Evolutionary conservation across 1,284 basidiomycete species (phyloP).

Genomic region (Cryptococcus hybrid): DNA sequence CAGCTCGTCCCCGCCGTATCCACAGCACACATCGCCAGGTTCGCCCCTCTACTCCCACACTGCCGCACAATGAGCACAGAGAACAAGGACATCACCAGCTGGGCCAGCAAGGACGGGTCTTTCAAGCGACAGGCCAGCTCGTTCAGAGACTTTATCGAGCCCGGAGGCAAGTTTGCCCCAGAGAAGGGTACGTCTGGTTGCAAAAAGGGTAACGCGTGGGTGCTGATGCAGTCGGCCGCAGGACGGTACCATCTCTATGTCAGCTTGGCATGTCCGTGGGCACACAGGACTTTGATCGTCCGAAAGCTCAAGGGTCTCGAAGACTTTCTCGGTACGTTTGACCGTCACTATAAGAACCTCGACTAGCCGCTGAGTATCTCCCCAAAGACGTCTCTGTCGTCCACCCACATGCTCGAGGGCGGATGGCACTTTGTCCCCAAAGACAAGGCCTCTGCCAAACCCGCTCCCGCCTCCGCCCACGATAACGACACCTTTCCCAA

Average conservation of each 20-base stretch:
- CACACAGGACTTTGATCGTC: conserved; percentile 83
- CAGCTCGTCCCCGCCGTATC: neutral
- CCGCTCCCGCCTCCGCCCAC: conserved; percentile 33
- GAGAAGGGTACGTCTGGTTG: conserved; percentile 60
- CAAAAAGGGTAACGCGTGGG: neutral
- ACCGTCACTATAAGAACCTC: too few species aligned
- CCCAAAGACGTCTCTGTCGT: conserved; percentile 70
- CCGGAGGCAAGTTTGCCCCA: conserved; percentile 71
- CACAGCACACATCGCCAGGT: neutral
- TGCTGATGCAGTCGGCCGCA: conserved; percentile 32
- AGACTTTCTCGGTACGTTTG: conserved; percentile 65
- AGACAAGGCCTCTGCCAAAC: conserved; percentile 18
- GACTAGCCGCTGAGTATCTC: neutral
- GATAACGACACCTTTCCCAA: conserved; percentile 63
- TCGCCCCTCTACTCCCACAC: neutral
- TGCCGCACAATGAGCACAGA: conserved; percentile 6
- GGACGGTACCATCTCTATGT: conserved; percentile 79
- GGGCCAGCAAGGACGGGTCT: conserved; percentile 68
- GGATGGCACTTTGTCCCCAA: conserved; percentile 83
- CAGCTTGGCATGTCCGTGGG: conserved; percentile 83
- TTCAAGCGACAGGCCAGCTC: conserved; percentile 73
- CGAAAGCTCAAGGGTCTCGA: conserved; percentile 91
- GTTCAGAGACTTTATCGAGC: conserved; percentile 72
- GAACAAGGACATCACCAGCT: conserved; percentile 58
- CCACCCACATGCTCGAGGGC: conserved; percentile 75